Evolutionary conservation across 139 green algal species (phyloP).

Genomic region (Coelastrella sp.): DNA sequence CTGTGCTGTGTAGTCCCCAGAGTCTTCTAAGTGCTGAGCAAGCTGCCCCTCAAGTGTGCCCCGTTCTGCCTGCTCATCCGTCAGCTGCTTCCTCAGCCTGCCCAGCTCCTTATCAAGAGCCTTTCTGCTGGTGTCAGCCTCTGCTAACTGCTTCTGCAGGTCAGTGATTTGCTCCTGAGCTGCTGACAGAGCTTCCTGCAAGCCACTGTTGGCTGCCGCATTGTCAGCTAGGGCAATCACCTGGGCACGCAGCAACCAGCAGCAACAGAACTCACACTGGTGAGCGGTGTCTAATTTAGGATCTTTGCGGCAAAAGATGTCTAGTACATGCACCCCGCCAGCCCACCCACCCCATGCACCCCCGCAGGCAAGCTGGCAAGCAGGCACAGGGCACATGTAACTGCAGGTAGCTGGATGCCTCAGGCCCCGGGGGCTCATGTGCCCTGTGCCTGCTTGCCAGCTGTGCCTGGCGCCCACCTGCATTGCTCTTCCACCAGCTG

Average conservation of each 20-base stretch:
- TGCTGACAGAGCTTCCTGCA: constrained; percentile 16
- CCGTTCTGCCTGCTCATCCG: constrained; percentile 60
- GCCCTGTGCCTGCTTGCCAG: constrained; percentile 19
- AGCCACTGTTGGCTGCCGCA: background rate
- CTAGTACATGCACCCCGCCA: background rate
- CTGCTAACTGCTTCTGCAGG: constrained; percentile 49
- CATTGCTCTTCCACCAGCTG: background rate
- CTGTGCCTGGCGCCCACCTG: constrained; percentile 38
- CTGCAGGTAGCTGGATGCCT: background rate
- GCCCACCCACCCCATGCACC: constrained; percentile 6
- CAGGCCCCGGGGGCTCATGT: background rate
- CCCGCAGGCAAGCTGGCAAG: constrained; percentile 12
- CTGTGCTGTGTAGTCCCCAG: constrained; percentile 33
- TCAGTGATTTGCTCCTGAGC: constrained; percentile 50
- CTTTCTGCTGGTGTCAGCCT: constrained; percentile 3
- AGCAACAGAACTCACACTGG: background rate
- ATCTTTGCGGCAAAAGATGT: too few relatives aligned
- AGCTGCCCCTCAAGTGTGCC: constrained; percentile 44
- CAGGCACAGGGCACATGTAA: constrained; percentile 4
- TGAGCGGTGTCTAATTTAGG: too few relatives aligned
- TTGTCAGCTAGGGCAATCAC: constrained; percentile 34
- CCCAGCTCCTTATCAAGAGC: constrained; percentile 45
- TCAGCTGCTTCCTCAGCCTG: constrained; percentile 50
- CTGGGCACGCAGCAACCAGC: constrained; percentile 10
- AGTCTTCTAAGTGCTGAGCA: constrained; percentile 30